Base-by-base conservation (phyloP, 2,329 filamentous ascomycete species). In the Penicillium crustosum region DNA sequence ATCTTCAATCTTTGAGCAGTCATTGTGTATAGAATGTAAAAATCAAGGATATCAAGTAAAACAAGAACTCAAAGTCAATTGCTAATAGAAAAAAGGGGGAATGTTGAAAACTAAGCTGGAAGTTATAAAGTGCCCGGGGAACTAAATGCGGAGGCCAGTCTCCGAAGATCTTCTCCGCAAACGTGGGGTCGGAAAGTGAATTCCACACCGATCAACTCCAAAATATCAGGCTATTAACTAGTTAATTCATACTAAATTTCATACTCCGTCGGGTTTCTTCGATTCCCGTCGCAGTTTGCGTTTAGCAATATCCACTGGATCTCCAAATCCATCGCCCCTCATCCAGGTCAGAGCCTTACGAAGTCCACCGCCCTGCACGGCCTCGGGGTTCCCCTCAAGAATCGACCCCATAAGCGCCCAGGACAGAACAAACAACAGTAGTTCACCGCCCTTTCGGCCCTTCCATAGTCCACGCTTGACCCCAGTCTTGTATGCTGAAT, bases 401-500 rank as follows among this genome's bases (percentile, higher is more conserved):
- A 94, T 85, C 9, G 85, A 84, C 55, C 92, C 91, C 19, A 93
- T 86, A 19, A 93, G 75, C 66, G 90, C 90, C 76, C 96, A 80
- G 48, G 91, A 89, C 19, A 86, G 75, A 17, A 93, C 89, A 69
- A 97, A 93, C 4, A 97, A 78, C 78, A 89, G 84, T 6, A 97
- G 85, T 75, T 97, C 93, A 0, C 92, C 92, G 38, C 90, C 89
- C 67, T 83, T 85, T 72, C 94, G 82, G 12, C 90, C 90, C 63
- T 83, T 86, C 91, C 93, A 96, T 86, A 91, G 91, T 1, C 91
- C 84, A 35, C 88, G 81, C 85, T 97, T 97, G 55, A 89, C 85
- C n/a, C 93, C 92, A 0, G 96, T 91, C 79, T 96, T 96, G 91
- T 92, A 97, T 45, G 92, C 75, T 38, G 86, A 90, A 72, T 96